These are phyloP conservation scores for Russula earlei DNA, from an alignment of 768 basidiomycete genomes.

Conservation along the genomic window DNA sequence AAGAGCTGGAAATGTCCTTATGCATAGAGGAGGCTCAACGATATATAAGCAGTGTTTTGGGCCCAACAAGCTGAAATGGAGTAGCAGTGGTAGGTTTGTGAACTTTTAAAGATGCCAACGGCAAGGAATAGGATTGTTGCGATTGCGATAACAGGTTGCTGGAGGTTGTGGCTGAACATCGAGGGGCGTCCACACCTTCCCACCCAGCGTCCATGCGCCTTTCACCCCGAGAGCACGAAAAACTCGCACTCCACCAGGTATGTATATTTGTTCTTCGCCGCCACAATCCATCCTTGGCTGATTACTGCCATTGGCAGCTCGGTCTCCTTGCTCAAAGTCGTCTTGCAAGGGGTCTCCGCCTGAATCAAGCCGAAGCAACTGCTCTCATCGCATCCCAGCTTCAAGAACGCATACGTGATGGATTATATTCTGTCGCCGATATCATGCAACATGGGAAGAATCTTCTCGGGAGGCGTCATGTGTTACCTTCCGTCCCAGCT, in stretches of 20 bases:
- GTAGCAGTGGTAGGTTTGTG: too few relatives aligned
- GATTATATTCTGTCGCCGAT: constrained; percentile 70
- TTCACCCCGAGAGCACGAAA: constrained; percentile 66
- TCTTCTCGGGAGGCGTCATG: constrained; percentile 81
- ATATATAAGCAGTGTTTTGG: too few relatives aligned
- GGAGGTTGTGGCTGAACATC: too few relatives aligned
- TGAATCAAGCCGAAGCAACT: constrained; percentile 82
- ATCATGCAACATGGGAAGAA: constrained; percentile 92
- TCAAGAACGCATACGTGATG: constrained; percentile 93
- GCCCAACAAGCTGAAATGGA: too few relatives aligned
- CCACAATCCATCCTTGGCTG: not conserved
- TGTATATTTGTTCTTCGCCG: constrained; percentile 22
- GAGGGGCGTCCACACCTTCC: too few relatives aligned
- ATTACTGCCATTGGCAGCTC: constrained; percentile 35
- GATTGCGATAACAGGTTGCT: too few relatives aligned
- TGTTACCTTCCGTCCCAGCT: constrained; percentile 68
- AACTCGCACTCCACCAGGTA: constrained; percentile 63
- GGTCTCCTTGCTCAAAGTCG: constrained; percentile 91
- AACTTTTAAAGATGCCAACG: too few relatives aligned
- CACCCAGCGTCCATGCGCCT: constrained; percentile 44
- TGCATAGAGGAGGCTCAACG: too few relatives aligned
- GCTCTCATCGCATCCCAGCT: constrained; percentile 88
- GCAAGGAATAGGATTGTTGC: too few relatives aligned
- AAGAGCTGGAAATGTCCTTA: too few relatives aligned
- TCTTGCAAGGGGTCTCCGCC: constrained; percentile 80